Conservation (phyloP, 2,329 filamentous ascomycete genomes). For the Aspergillus novofumigatus region DNA sequence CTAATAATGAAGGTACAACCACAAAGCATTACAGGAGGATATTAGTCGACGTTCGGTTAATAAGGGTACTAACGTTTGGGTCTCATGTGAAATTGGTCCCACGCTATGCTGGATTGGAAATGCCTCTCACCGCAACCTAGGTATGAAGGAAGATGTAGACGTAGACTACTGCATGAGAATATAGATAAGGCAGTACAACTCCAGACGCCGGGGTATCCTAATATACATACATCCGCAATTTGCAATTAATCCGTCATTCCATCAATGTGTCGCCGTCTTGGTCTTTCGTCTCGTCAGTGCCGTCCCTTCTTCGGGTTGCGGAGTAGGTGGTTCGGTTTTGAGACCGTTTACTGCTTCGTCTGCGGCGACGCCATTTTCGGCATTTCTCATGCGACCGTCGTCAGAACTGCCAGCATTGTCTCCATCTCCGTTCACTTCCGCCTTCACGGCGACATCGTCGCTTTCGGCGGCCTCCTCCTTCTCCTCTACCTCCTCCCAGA, state of each 20-base stretch:
- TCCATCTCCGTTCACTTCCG: not conserved
- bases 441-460: not conserved
- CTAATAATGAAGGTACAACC: not conserved
- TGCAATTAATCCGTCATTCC: not conserved
- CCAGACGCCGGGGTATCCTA: not conserved
- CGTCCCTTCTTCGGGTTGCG: not conserved
- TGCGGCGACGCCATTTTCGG: not conserved
- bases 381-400: not conserved
- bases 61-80: too few species aligned
- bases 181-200: not conserved
- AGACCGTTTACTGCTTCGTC: not conserved
- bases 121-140: not conserved
- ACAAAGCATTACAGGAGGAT: not conserved
- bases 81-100: too few species aligned
- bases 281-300: not conserved
- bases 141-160: not conserved
- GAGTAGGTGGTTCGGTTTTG: not conserved
- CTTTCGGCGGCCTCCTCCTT: not conserved
- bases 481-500: constrained; percentile 51
- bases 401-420: not conserved
- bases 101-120: not conserved
- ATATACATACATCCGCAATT: not conserved
- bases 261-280: not conserved
- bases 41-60: too few species aligned
- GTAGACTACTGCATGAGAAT: not conserved